Evolutionary conservation across 2,329 filamentous ascomycete genomes (phyloP).

Genomic region (Penicillium paneum): DNA sequence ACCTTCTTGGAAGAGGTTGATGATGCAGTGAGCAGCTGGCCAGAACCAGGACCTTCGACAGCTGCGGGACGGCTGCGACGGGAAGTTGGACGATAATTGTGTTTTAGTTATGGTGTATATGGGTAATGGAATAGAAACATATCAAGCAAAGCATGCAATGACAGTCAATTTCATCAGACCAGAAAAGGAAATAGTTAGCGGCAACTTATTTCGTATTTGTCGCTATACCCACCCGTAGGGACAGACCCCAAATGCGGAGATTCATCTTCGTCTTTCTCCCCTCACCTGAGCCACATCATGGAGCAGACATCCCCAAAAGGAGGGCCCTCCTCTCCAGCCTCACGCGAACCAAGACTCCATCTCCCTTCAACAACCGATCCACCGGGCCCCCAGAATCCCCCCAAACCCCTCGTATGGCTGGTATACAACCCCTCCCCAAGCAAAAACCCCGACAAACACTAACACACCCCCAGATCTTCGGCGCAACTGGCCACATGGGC

Average conservation of each 20-base stretch:
- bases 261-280: conserved; percentile 5
- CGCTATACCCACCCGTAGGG: background rate
- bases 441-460: background rate
- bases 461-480: conserved; percentile 65
- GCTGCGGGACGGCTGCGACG: conserved; percentile 61
- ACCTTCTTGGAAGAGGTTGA: conserved; percentile 90
- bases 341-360: conserved; percentile 49
- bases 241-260: conserved; percentile 25
- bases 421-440: conserved; percentile 50
- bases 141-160: background rate
- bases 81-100: conserved; percentile 54
- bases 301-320: conserved; percentile 24
- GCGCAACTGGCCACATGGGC: conserved; percentile 95
- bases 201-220: background rate
- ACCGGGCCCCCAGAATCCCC: conserved; percentile 65
- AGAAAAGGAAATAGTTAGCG: background rate
- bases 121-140: background rate
- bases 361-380: conserved; percentile 86
- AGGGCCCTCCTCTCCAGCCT: conserved; percentile 24
- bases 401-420: conserved; percentile 81
- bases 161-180: background rate
- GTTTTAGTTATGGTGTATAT: background rate
- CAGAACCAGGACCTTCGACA: conserved; percentile 61
- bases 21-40: conserved; percentile 83
- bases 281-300: background rate